Base-by-base conservation (phyloP, 2,329 filamentous ascomycete genomes). In the Colletotrichum simmondsii region DNA sequence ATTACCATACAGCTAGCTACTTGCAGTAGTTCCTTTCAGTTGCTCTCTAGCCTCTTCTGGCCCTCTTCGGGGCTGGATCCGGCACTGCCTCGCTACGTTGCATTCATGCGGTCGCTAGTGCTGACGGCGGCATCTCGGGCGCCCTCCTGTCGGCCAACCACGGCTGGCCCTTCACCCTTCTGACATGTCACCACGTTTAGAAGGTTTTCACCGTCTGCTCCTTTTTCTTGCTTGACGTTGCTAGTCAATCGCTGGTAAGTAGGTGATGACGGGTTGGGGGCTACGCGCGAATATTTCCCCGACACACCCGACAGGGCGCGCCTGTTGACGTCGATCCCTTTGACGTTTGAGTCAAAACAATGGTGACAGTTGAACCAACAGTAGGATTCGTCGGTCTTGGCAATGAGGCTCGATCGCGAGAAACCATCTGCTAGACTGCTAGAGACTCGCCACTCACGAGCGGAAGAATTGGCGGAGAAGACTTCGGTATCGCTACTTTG, bases 31-130 rank as follows among this genome's bases (percentile, higher is more conserved):
- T 49, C 7, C 3, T 49, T 19, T 49, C 42, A 10, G 19, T 35
- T 35, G 19, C 16, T 49, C 42, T n/a, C 42, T 49, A 49, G 42
- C 42, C 19, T 49, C 42, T 49, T 49, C 16, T n/a, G 19, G 19
- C 16, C 5, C 32, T 68, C 30, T 59, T 26, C 35, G 67, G 11
- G 59, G 4, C 16, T 14, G 37, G 8, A 12, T 49, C 42, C 24
- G 16, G 28, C 59, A 52, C 59, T 11, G 59, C 59, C 42, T 28
- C 56, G 35, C 32, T 37, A 52, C 11, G 67, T 65, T 19, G n/a
- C 53, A 42, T 26, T 10, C 26, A 59, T 42, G 60, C 54, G 52
- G 52, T 37, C 42, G 62, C 67, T 70, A 70, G 67, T 42, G 67
- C 61, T 70, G 53, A 70, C 61, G 30, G 53, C 30, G 30, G 14